A percentile compares a stretch with the other conserved stretches of the same genome.
Conservation (phyloP, 148 eudicot species). For the Amaranthus hypochondriacus region DNA sequence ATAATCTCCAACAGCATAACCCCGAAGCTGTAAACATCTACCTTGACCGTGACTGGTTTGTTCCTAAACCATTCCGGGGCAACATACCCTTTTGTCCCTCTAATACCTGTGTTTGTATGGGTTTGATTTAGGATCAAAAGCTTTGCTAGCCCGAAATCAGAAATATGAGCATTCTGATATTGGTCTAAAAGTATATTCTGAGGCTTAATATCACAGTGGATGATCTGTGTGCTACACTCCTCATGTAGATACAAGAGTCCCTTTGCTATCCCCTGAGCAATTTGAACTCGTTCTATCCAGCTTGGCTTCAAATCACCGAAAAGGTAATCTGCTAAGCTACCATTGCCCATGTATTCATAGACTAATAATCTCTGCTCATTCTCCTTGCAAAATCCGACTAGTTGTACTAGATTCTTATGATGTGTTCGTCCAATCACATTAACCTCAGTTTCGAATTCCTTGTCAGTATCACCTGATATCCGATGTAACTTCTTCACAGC, state of each 20-base stretch:
- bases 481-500: constrained; percentile 19
- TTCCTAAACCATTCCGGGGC: constrained; percentile 73
- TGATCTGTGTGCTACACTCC: constrained; percentile 54
- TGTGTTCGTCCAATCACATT: constrained; percentile 39
- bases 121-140: constrained; percentile 42
- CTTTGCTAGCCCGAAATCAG: constrained; percentile 69
- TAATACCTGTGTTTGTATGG: constrained; percentile 40
- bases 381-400: constrained; percentile 49
- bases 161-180: constrained; percentile 40
- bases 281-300: constrained; percentile 31
- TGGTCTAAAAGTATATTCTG: constrained; percentile 64
- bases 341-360: constrained; percentile 47
- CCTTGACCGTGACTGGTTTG: constrained; percentile 42
- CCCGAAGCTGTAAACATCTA: constrained; percentile 55
- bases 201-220: constrained; percentile 65
- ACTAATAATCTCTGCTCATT: constrained; percentile 35
- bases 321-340: constrained; percentile 37
- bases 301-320: constrained; percentile 36
- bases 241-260: constrained; percentile 51
- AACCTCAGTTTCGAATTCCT: constrained; percentile 44
- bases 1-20: constrained; percentile 43
- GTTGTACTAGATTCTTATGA: constrained; percentile 42
- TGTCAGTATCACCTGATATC: constrained; percentile 34
- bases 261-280: constrained; percentile 34
- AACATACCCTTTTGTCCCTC: constrained; percentile 70